Evolutionary conservation across 768 basidiomycete genomes (phyloP).

Genomic region (Pleurotus tuoliensis): DNA sequence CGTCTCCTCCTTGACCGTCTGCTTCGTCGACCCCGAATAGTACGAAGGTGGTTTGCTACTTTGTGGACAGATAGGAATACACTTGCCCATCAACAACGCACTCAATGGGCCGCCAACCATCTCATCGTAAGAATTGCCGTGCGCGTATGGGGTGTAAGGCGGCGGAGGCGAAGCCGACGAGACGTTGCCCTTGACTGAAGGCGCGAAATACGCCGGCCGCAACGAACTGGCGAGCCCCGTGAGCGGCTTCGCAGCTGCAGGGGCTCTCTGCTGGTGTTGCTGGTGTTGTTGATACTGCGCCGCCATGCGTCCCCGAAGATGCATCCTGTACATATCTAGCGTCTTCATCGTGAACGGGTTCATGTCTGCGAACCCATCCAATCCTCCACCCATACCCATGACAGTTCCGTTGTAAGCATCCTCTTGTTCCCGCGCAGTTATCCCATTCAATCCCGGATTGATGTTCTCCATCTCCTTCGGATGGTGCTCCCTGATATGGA

Average conservation of each 20-base stretch:
- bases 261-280: conserved; percentile 27
- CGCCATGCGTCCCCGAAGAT: conserved; percentile 89
- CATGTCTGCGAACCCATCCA: conserved; percentile 75
- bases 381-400: conserved; percentile 34
- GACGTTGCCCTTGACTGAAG: conserved; percentile 14
- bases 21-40: conserved; percentile 17
- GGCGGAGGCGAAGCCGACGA: conserved; percentile 9
- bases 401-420: conserved; percentile 10
- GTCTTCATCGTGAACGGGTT: conserved; percentile 88
- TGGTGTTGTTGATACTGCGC: conserved; percentile 52
- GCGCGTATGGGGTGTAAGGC: conserved; percentile 21
- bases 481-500: conserved; percentile 3
- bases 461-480: conserved; percentile 67
- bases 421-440: conserved; percentile 12
- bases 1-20: conserved; percentile 17
- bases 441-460: conserved; percentile 64
- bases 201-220: conserved; percentile 35
- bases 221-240: conserved; percentile 38
- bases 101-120: conserved; percentile 3
- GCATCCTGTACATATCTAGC: conserved; percentile 85
- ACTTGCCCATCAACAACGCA: conserved; percentile 39
- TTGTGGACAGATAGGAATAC: too few relatives aligned
- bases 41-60: conserved; percentile 12
- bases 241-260: conserved; percentile 13
- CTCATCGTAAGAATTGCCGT: conserved; percentile 4